Percentiles rank a stretch among this genome's conserved stretches.
Conservation (phyloP, 352 stramenopile genomes). For the Peronosclerospora sorghi region DNA sequence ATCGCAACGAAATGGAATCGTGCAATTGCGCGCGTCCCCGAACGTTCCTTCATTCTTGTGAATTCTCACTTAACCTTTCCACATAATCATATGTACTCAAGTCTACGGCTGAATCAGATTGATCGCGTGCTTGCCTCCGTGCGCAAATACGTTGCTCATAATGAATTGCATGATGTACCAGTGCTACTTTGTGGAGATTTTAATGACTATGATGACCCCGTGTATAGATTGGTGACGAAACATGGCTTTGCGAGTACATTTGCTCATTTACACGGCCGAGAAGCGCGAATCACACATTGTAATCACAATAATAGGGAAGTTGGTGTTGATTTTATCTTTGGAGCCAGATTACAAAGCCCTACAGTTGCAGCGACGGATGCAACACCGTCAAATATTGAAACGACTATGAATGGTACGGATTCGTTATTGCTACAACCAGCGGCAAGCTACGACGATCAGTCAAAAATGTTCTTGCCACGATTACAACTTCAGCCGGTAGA, state of each 20-base stretch:
- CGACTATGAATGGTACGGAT: neutral
- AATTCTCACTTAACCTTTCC: slow-evolving; percentile 83
- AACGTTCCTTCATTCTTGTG: slow-evolving; percentile 70
- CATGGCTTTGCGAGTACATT: slow-evolving; percentile 73
- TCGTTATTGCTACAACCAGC: neutral
- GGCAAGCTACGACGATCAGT: slow-evolving; percentile 2
- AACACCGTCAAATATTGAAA: neutral
- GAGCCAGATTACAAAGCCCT: slow-evolving; percentile 28
- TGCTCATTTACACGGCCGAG: slow-evolving; percentile 53
- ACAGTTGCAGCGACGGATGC: neutral
- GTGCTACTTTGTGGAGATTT: slow-evolving; percentile 82
- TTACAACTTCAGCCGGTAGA: slow-evolving; percentile 44
- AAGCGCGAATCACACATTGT: slow-evolving; percentile 78
- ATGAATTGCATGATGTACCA: slow-evolving; percentile 56
- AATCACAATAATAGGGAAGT: slow-evolving; percentile 86
- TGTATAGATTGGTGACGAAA: slow-evolving; percentile 63
- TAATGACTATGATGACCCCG: slow-evolving; percentile 78
- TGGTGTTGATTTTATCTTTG: slow-evolving; percentile 82
- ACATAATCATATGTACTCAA: slow-evolving; percentile 67
- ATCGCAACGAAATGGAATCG: slow-evolving; percentile 74
- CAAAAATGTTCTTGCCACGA: neutral
- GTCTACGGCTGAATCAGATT: slow-evolving; percentile 72
- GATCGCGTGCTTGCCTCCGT: slow-evolving; percentile 61
- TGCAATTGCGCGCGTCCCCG: slow-evolving; percentile 24
- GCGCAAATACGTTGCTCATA: slow-evolving; percentile 47